These are phyloP conservation scores for Firmiana major DNA, from an alignment of 345 rosid genomes.

Conservation along the genomic window DNA sequence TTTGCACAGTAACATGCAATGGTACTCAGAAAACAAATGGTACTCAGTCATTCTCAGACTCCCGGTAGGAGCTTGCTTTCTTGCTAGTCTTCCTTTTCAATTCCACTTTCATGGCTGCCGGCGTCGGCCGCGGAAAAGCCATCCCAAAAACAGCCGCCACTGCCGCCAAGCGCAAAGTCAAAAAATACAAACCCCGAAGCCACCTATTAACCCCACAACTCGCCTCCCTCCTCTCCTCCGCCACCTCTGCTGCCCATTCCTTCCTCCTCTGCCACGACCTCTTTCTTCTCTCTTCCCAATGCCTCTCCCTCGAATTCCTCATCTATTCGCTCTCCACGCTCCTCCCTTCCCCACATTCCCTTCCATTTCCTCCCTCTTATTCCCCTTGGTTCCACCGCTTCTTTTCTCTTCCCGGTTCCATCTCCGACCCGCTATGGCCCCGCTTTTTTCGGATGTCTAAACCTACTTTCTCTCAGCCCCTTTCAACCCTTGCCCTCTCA, in stretches of 20 bases:
- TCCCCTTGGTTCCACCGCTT: slow-evolving; percentile 40
- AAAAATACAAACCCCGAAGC: slow-evolving; percentile 6
- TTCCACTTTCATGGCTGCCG: slow-evolving; percentile 15
- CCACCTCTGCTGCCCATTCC: slow-evolving; percentile 37
- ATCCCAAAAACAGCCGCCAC: not conserved
- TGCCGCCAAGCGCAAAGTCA: slow-evolving; percentile 1
- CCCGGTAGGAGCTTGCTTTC: not conserved
- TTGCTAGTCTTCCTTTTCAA: not conserved
- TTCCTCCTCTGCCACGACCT: slow-evolving; percentile 51
- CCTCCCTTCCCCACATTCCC: slow-evolving; percentile 24
- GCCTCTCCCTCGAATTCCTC: slow-evolving; percentile 35
- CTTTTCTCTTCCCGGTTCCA: slow-evolving; percentile 17
- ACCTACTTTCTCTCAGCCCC: slow-evolving; percentile 45
- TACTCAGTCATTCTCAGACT: no score
- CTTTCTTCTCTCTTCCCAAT: slow-evolving; percentile 43
- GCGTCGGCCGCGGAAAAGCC: slow-evolving; percentile 9
- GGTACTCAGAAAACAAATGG: no score
- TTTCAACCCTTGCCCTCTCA: slow-evolving; percentile 40
- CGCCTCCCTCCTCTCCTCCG: slow-evolving; percentile 27
- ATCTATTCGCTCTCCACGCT: slow-evolving; percentile 31
- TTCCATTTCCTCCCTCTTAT: slow-evolving; percentile 16
- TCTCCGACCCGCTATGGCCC: slow-evolving; percentile 53
- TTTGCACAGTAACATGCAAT: no score
- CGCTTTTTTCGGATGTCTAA: slow-evolving; percentile 57
- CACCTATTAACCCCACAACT: not conserved